phyloP scores from a whole-genome alignment of 2,329 filamentous ascomycete species.

The Fusarium coicis region DNA sequence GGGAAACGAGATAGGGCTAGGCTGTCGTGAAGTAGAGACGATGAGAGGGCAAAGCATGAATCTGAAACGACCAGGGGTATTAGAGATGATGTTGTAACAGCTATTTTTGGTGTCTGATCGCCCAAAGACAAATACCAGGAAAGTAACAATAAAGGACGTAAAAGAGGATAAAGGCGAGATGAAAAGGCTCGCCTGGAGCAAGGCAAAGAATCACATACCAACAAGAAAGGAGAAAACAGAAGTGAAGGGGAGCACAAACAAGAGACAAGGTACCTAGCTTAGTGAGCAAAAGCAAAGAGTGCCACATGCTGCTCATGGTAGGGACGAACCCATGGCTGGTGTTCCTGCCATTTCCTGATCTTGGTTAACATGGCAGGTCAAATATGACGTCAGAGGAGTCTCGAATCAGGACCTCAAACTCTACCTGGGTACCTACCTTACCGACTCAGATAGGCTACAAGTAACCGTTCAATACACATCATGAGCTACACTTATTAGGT shows the following conservation, averaged over 20 bases:
- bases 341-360: slow-evolving; percentile 2
- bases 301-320: background rate
- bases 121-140: slow-evolving; percentile 12
- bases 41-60: slow-evolving; percentile 22
- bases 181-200: slow-evolving; percentile 2
- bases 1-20: slow-evolving; percentile 27
- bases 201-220: slow-evolving; percentile 2
- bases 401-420: background rate
- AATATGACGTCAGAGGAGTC: slow-evolving; percentile 20
- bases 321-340: slow-evolving; percentile 5
- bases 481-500: background rate
- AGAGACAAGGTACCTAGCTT: background rate
- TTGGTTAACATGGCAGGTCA: background rate
- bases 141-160: background rate
- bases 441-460: background rate
- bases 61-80: slow-evolving; percentile 29
- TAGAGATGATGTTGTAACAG: slow-evolving; percentile 14
- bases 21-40: slow-evolving; percentile 14
- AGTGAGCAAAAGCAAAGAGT: background rate
- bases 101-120: slow-evolving; percentile 25
- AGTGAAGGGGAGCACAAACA: background rate
- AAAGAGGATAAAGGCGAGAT: slow-evolving; percentile 5
- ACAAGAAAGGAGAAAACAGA: background rate
- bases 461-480: too few species aligned
- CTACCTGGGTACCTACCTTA: too few species aligned